Base-by-base conservation (phyloP, 306 rosid species). In the Erythrophleum fordii region DNA sequence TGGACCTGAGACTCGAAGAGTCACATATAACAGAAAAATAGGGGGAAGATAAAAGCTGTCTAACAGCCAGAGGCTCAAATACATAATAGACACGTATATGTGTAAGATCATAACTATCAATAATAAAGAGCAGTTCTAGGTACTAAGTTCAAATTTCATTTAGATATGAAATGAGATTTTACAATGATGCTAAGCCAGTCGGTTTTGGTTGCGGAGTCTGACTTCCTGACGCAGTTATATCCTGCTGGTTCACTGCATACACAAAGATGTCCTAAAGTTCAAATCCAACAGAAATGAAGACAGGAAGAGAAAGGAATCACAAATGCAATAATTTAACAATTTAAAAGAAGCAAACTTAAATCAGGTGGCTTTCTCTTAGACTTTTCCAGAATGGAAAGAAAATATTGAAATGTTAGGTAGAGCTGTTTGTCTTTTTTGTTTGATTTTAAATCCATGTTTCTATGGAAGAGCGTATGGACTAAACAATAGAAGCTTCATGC, bases 121-220 rank as follows among this genome's bases (percentile, higher is more conserved):
- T 71, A 4, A 34, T 55, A 69, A 51, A 75, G 25, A 25, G 55
- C n/a, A 35, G 51, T 70, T 77, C 58, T 45, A 72, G 34, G 23
- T 31, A 49, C 48, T 17, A 73, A 73, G 12, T 41, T 71, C 45
- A 53, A 75, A 65, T 56, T 76, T 82, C 41, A 75, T 0, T 41
- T 28, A 74, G 58, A 28, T 20, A 49, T 58, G 70, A 77, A 78
- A 69, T 7, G 25, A 69, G 76, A 62, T 23, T 83, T 87, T 89
- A 96, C 99, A 73, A 96, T 96, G 84, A 90, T 86, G 75, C 87
- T 89, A 62, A 89, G 97, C 99, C 99, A 96, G 81, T 96, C 97
- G 49, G 97, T 91, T 86, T 81, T 88, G 78, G 12, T 26, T 26
- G 80, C 73, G 77, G 85, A 70, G 41, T 80, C 89, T 29, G 90